Conservation (phyloP, 176 grass and related monocot species). For the Avena eriantha region DNA sequence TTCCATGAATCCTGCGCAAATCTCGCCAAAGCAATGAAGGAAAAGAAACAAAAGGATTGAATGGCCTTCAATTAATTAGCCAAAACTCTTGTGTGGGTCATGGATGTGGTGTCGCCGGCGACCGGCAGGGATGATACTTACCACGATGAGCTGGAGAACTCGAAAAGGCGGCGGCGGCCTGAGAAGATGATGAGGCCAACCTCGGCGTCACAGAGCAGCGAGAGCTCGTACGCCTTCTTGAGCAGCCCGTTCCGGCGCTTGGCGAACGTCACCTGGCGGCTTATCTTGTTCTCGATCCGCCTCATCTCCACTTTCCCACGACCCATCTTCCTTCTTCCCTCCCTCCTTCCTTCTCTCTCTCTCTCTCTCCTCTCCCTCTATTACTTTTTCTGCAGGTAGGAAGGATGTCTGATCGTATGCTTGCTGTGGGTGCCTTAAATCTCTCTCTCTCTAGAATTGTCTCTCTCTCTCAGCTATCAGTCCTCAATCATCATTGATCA, state of each 20-base stretch:
- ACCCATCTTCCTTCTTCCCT: slow-evolving; percentile 47
- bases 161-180: slow-evolving; percentile 82
- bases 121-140: slow-evolving; percentile 18
- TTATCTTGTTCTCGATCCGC: slow-evolving; percentile 96
- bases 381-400: slow-evolving; percentile 27
- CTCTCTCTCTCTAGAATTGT: not conserved
- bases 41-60: not conserved
- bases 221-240: slow-evolving; percentile 93
- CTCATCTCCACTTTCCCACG: slow-evolving; percentile 92
- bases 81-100: not conserved
- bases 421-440: not conserved
- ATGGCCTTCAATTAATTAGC: too few relatives aligned
- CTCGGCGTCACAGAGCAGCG: slow-evolving; percentile 83
- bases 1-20: too few relatives aligned
- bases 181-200: slow-evolving; percentile 94
- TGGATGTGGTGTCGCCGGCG: not conserved
- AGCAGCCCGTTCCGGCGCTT: slow-evolving; percentile 88
- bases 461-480: not conserved
- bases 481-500: not conserved
- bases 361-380: not conserved
- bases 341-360: not conserved
- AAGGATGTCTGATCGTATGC: slow-evolving; percentile 30
- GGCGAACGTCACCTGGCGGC: slow-evolving; percentile 85
- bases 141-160: slow-evolving; percentile 83
- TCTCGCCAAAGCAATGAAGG: not conserved